Conservation (phyloP, 2,329 filamentous ascomycete genomes). For the Phialophora tarda region DNA sequence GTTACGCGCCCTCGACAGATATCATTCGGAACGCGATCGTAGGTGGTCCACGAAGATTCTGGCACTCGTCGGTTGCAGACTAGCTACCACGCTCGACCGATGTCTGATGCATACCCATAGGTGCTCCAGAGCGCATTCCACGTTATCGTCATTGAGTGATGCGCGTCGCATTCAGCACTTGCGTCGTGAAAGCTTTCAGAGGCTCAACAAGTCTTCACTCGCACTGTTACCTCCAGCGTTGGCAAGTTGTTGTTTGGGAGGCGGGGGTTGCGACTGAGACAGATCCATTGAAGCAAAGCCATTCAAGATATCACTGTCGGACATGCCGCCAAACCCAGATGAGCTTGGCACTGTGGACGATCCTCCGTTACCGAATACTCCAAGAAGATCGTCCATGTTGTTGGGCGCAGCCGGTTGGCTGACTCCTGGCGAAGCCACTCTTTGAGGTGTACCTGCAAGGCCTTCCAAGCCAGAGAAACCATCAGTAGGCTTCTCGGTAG, state of each 20-base stretch:
- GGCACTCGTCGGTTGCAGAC: not conserved
- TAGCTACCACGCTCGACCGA: not conserved
- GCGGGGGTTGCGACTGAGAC: slow-evolving; percentile 65
- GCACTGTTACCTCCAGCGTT: slow-evolving; percentile 57
- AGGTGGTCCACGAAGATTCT: not conserved
- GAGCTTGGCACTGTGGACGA: slow-evolving; percentile 41
- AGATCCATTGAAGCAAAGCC: slow-evolving; percentile 85
- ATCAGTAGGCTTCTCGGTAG: slow-evolving; percentile 66
- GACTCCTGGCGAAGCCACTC: slow-evolving; percentile 53
- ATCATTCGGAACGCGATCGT: not conserved
- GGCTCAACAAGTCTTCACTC: slow-evolving; percentile 66
- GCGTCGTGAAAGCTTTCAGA: slow-evolving; percentile 54
- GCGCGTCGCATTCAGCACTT: not conserved
- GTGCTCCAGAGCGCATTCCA: not conserved
- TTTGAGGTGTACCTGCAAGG: slow-evolving; percentile 62
- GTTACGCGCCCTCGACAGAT: not conserved
- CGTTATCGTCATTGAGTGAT: not conserved
- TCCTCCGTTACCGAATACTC: slow-evolving; percentile 65
- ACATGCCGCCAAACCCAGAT: slow-evolving; percentile 44
- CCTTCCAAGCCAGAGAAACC: slow-evolving; percentile 69
- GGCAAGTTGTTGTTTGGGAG: slow-evolving; percentile 31
- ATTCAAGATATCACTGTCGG: slow-evolving; percentile 68
- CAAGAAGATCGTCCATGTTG: slow-evolving; percentile 82
- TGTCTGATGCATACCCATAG: not conserved
- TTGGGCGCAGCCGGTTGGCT: slow-evolving; percentile 45